phyloP scores from a whole-genome alignment of 352 stramenopile species.

The Albugo candida region DNA sequence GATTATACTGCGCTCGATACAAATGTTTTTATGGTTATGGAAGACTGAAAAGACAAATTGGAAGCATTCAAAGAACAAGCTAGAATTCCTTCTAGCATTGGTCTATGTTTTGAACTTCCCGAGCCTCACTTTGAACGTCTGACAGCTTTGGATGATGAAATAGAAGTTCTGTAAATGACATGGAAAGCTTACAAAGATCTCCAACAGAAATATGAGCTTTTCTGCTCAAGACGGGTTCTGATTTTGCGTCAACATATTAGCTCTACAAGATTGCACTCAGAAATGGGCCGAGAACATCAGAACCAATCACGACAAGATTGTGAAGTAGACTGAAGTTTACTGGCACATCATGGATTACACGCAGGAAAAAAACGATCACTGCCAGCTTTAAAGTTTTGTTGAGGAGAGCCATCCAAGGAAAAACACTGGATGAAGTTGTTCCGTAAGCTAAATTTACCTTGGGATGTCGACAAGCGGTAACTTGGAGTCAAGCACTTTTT shows the following conservation, averaged over 20 bases:
- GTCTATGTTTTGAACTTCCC: conserved; percentile 71
- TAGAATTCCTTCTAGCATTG: conserved; percentile 55
- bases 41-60: conserved; percentile 75
- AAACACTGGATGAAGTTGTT: conserved; percentile 91
- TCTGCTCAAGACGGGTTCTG: conserved; percentile 83
- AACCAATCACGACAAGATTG: conserved; percentile 14
- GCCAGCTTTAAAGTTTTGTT: conserved; percentile 85
- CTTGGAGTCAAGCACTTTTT: conserved; percentile 86
- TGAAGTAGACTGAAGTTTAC: conserved; percentile 39
- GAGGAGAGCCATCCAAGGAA: conserved; percentile 90
- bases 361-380: conserved; percentile 68
- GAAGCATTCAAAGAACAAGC: conserved; percentile 35
- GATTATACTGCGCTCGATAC: conserved; percentile 30
- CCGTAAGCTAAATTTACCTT: conserved; percentile 78
- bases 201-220: conserved; percentile 49
- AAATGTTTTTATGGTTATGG: conserved; percentile 68
- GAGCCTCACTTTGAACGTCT: conserved; percentile 72
- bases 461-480: conserved; percentile 68
- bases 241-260: conserved; percentile 87
- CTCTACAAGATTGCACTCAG: conserved; percentile 76
- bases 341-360: conserved; percentile 64
- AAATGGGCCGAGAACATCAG: conserved; percentile 84
- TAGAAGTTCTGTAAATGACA: conserved; percentile 37
- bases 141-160: conserved; percentile 45
- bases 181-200: conserved; percentile 84